A percentile compares a stretch with the other conserved stretches of the same genome.
These are phyloP conservation scores for Phialocephala subalpina DNA, from an alignment of 2,329 filamentous ascomycete genomes.

Conservation along the genomic window DNA sequence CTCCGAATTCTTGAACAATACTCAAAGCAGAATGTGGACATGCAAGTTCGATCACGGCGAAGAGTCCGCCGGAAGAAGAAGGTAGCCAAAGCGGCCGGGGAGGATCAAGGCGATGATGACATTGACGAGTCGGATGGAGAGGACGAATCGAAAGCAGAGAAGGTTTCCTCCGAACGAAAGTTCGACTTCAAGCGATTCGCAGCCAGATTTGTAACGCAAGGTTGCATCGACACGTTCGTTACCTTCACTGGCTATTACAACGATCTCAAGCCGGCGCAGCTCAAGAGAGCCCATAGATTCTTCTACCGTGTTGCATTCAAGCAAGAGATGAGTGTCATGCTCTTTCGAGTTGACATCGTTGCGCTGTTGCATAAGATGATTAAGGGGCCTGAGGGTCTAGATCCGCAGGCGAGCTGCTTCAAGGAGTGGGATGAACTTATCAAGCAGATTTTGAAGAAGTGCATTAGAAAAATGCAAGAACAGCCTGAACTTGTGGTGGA, in stretches of 20 bases:
- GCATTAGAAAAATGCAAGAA: constrained; percentile 85
- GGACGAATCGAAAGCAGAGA: constrained; percentile 75
- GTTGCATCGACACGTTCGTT: constrained; percentile 88
- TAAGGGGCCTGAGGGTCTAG: constrained; percentile 82
- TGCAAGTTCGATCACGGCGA: constrained; percentile 88
- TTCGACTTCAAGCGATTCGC: constrained; percentile 92
- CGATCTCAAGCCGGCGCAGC: constrained; percentile 79
- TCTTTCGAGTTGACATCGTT: constrained; percentile 92
- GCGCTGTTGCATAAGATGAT: constrained; percentile 90
- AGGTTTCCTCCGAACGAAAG: constrained; percentile 81
- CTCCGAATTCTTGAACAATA: constrained; percentile 91
- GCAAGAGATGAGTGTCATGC: constrained; percentile 85
- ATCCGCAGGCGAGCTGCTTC: constrained; percentile 70
- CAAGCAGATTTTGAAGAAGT: constrained; percentile 82
- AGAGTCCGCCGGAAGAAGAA: constrained; percentile 78
- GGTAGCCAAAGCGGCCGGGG: constrained; percentile 56
- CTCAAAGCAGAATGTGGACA: constrained; percentile 91
- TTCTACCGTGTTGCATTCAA: constrained; percentile 96
- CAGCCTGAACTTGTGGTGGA: constrained; percentile 88
- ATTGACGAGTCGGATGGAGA: constrained; percentile 76
- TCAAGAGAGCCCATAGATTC: constrained; percentile 92
- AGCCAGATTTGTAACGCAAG: constrained; percentile 81
- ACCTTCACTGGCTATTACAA: constrained; percentile 80
- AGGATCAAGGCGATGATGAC: constrained; percentile 55
- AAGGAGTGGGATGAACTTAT: constrained; percentile 93